Conservation (phyloP, 2,329 filamentous ascomycete species). For the Coleophoma crateriformis region DNA sequence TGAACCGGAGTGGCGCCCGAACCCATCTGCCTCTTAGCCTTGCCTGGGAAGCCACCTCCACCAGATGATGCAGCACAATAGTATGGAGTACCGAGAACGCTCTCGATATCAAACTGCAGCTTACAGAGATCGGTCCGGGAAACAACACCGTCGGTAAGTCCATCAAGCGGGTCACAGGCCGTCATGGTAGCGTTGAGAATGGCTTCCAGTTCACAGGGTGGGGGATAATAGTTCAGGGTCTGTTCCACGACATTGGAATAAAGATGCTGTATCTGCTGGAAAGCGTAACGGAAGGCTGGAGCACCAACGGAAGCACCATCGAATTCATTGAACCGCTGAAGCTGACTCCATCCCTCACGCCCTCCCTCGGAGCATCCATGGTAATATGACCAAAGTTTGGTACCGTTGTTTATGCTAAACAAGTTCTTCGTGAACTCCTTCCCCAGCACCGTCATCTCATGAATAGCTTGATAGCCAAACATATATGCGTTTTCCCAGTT, state of each 20-base stretch:
- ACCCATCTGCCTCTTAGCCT: not conserved
- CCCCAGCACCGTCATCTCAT: conserved; percentile 31
- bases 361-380: conserved; percentile 39
- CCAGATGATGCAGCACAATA: conserved; percentile 27
- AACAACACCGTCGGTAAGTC: conserved; percentile 46
- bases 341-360: conserved; percentile 39
- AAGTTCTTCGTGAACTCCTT: conserved; percentile 36
- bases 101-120: conserved; percentile 36
- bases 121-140: conserved; percentile 39
- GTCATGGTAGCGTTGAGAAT: conserved; percentile 47
- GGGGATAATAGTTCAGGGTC: conserved; percentile 32
- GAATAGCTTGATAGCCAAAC: conserved; percentile 31
- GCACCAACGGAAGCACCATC: conserved; percentile 38
- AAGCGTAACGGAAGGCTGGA: conserved; percentile 37
- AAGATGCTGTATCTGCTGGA: conserved; percentile 36
- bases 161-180: conserved; percentile 48
- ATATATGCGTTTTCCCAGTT: conserved; percentile 29
- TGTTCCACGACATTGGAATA: conserved; percentile 30
- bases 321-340: conserved; percentile 32
- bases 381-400: conserved; percentile 39
- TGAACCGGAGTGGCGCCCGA: not conserved
- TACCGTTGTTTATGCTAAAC: conserved; percentile 25
- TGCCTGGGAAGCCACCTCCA: conserved; percentile 7
- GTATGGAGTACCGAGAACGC: conserved; percentile 37
- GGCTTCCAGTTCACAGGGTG: conserved; percentile 36